Evolutionary conservation across 371 early-diverging fungal genomes (phyloP), one percentile per base, ranked within the genome.

Genomic region (Catenaria anguillulae): DNA sequence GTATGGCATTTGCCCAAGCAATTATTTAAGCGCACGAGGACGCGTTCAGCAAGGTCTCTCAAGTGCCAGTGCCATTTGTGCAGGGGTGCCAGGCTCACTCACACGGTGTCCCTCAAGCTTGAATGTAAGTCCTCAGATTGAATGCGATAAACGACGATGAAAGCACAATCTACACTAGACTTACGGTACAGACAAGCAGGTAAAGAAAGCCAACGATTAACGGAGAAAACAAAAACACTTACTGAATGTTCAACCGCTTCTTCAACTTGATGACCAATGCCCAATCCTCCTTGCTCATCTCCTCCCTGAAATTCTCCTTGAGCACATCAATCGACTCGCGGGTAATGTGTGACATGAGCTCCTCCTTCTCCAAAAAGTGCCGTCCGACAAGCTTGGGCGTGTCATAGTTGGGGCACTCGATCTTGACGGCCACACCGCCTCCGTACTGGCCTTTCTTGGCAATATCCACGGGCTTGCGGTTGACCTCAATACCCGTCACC

Each of bases 271-370:
- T 77, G 24, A 96, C 73, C 37, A 93, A 74, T 40, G 70, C 82
- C 94, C 96, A 93, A 56, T 97, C 97, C 42, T 97, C 98, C 75
- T 89, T 87, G 60, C 81, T 75, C 66, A 99, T 62, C 68, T 99
- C 99, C 62, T 90, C 85, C 65, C 93, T 86, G 87, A 98, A 99
- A 37, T 82, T 86, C 63, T 89, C 85, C 78, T 99, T 99, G 68
- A 99, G 79, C 46, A 98, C 80, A 74, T 99, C 95, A 71, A 99
- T 99, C 37, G 94, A 94, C 58, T 75, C 75, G 52, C 99, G 89
- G 23, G 93, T 85, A 67, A 99, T 85, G 73, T 58, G 77, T 64
- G 78, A 68, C 70, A 85, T 87, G 55, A 93, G 69, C 55, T 85
- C 83, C 66, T 94, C 92, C 42, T 74, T 75, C 61, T 95, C 90